Evolutionary conservation across 352 stramenopile species (phyloP).

Genomic region (Peronospora destructor): DNA sequence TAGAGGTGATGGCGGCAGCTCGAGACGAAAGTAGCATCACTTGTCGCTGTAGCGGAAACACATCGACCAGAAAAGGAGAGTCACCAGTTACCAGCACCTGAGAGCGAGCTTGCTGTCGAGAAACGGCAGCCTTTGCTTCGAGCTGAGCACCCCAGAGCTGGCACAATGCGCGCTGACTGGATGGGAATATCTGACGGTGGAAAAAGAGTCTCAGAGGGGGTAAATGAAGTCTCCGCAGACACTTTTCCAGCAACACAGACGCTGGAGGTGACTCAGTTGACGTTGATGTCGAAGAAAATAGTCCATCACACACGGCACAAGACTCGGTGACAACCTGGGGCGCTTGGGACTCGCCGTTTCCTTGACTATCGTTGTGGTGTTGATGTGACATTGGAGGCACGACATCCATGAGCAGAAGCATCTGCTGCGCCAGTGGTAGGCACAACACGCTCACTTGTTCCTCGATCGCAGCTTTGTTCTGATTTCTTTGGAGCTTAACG

Average conservation of each 20-base stretch:
- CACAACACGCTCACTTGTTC: slow-evolving; percentile 38
- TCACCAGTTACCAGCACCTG: slow-evolving; percentile 9
- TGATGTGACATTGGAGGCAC: slow-evolving; percentile 31
- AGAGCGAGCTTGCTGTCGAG: slow-evolving; percentile 30
- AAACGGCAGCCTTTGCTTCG: slow-evolving; percentile 62
- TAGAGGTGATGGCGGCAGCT: slow-evolving; percentile 15
- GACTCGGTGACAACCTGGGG: slow-evolving; percentile 18
- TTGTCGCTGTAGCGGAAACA: slow-evolving; percentile 28
- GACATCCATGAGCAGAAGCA: slow-evolving; percentile 55
- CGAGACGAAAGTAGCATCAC: slow-evolving; percentile 22
- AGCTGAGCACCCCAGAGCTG: slow-evolving; percentile 68
- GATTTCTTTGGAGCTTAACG: slow-evolving; percentile 9
- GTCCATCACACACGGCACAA: slow-evolving; percentile 63
- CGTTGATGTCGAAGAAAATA: slow-evolving; percentile 27
- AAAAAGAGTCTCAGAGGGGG: slow-evolving; percentile 68
- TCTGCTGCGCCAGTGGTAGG: slow-evolving; percentile 49
- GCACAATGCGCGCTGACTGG: slow-evolving; percentile 51
- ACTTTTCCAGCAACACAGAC: slow-evolving; percentile 30
- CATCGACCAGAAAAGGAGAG: slow-evolving; percentile 7
- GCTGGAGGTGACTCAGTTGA: slow-evolving; percentile 12
- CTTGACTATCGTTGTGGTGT: slow-evolving; percentile 13
- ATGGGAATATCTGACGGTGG: slow-evolving; percentile 48
- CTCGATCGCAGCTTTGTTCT: slow-evolving; percentile 31
- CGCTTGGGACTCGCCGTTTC: slow-evolving; percentile 1
- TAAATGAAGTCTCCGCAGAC: slow-evolving; percentile 55